Evolutionary conservation across 345 rosid species (phyloP), one percentile per base, ranked within the genome.

Genomic region (Ceriops tagal): DNA sequence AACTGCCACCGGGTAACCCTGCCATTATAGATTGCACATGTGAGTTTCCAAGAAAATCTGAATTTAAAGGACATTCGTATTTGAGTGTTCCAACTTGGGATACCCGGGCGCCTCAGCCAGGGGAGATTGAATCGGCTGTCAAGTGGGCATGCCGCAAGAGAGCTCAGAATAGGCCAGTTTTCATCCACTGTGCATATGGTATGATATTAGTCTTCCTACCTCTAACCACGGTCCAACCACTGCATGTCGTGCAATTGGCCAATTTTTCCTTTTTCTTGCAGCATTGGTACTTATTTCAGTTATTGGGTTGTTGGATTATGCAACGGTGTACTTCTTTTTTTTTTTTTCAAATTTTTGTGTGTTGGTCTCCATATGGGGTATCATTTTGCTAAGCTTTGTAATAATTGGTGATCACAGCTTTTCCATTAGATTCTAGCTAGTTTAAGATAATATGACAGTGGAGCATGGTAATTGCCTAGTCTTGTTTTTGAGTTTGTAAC

Each of bases 21-120:
- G 96, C 92, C 2, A 83, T 89, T 66, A 62, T 89, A 1, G 92
- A 89, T 72, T 89, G 96, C 66, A 89, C 96, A 31, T 83, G 92
- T 58, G 96, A 89, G 74, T 70, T 89, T 46, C 96, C 96, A 0
- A 83, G 86, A 61, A 30, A 37, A 39, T 9, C 53, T 32, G 86
- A 83, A 72, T 75, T 89, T 20, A 70, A 73, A 18, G 76, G 79
- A 28, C 76, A 77, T 37, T 56, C 86, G 4, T 89, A 89, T 72
- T 74, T 89, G 6, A 87, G 96, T 55, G 62, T 89, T 30, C 89
- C 96, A 8, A 87, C 96, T 70, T 89, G 96, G 96, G 92, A 89
- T 61, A 89, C 92, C 2, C 80, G 92, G 75, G 64, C 96, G 1
- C 96, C 96, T 66, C 79, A 67, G 62, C 89, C 92, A 0, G 85